Evolutionary conservation across 805 yeast genomes (phyloP), one percentile per base, ranked within the genome.

Genomic region (Saturnispora quitensis): DNA sequence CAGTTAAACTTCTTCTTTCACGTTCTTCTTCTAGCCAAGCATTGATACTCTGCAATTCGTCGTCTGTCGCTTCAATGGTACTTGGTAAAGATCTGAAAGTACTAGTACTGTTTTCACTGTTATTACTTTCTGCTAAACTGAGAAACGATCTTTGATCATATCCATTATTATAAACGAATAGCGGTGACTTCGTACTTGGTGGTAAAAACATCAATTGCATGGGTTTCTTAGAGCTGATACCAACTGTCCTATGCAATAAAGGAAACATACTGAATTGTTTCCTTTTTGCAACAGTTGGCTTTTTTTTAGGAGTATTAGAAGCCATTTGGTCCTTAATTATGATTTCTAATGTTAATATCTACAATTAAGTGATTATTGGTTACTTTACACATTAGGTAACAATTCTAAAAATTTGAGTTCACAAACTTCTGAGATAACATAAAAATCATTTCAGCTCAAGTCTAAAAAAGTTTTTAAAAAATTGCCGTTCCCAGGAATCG

Each of bases 1-100:
- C 58, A 5, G 55, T 24, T 17, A 53, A 40, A 24, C 65, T 63
- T 35, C 70, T 56, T 47, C 72, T 56, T 40, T 68, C 70, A 24
- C 68, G 60, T 51, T 68, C 72, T 48, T 68, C 71, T 43, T 65
- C 65, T 25, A 68, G 57, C 72, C 72, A 67, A n/a, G 63, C 60
- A 40, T 62, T 56, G 31, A 67, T 59, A 17, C 67, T 59, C 28
- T 63, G 65, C 15, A 65, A 52, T 34, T 66, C 71, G 33, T 68
- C 68, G 38, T 68, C 63, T 8, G 65, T 63, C 12, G 60, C 64
- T 8, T 67, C 68, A 27, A 68, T 51, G 4, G 70, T 66, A 6
- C 72, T 68, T 2, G 72, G 72, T 35, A 68, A 52, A 3, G 72
- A 68, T 31, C 72, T 53, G 27, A 66, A 62, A 3, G 70, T 67